Percentiles rank a stretch among this genome's conserved stretches.
These are phyloP conservation scores for Agrocybe praecox DNA, from an alignment of 768 basidiomycete genomes.

Conservation along the genomic window DNA sequence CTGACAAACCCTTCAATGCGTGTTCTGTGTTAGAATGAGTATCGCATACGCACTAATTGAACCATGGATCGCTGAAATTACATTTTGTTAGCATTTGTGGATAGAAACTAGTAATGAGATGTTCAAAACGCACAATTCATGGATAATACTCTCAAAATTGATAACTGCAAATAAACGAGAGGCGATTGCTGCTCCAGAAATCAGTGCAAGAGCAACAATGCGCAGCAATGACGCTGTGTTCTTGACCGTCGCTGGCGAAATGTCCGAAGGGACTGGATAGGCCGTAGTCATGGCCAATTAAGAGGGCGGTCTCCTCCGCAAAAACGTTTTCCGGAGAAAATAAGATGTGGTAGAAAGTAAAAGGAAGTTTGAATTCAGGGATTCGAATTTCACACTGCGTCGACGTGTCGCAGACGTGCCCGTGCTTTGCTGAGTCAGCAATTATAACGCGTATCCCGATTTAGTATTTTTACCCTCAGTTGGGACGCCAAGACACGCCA, in stretches of 20 bases:
- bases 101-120: constrained; percentile 11
- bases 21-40: constrained; percentile 12
- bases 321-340: constrained; percentile 3
- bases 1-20: constrained; percentile 40
- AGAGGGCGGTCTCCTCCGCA: constrained; percentile 9
- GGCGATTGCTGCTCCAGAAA: constrained; percentile 93
- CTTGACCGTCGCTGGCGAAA: constrained; percentile 72
- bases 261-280: constrained; percentile 69
- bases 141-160: constrained; percentile 98
- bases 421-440: constrained; percentile 26
- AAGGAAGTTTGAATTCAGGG: constrained; percentile 3
- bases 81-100: constrained; percentile 1
- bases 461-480: constrained; percentile 19
- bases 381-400: constrained; percentile 13
- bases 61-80: constrained; percentile 91
- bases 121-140: constrained; percentile 85
- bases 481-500: constrained; percentile 6
- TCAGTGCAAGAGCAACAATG: constrained; percentile 86
- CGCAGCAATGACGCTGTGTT: constrained; percentile 92
- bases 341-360: constrained; percentile 10
- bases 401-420: constrained; percentile 32
- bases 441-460: constrained; percentile 17
- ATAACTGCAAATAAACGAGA: constrained; percentile 97
- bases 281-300: constrained; percentile 67
- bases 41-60: constrained; percentile 83